Percentiles rank a stretch among this genome's conserved stretches.
Conservation (phyloP, 805 yeast genomes). For the Saturnispora silvae region DNA sequence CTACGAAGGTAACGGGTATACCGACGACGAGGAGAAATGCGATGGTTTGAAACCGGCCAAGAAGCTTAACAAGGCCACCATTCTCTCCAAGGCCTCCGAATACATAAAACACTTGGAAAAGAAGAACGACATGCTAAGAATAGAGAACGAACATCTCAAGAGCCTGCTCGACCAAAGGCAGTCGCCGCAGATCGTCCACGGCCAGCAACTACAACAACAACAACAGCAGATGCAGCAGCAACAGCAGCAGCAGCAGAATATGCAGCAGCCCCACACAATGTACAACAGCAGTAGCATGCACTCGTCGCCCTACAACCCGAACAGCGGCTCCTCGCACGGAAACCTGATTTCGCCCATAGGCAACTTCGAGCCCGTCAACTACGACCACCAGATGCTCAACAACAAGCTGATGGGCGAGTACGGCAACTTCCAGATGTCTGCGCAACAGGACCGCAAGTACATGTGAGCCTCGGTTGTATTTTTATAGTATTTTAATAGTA, state of each 20-base stretch:
- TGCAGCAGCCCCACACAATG: too few relatives aligned
- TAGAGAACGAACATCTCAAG: slow-evolving; percentile 36
- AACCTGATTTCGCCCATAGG: slow-evolving; percentile 11
- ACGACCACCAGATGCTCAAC: slow-evolving; percentile 20
- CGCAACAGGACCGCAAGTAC: slow-evolving; percentile 9
- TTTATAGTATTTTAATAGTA: too few relatives aligned
- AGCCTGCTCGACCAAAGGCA: slow-evolving; percentile 10
- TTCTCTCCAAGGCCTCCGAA: slow-evolving; percentile 65
- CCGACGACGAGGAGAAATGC: slow-evolving; percentile 43
- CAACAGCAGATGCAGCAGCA: slow-evolving; percentile 8
- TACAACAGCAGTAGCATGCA: slow-evolving; percentile 11
- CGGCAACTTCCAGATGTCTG: too few relatives aligned
- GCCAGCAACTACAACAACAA: slow-evolving; percentile 7
- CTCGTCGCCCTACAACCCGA: slow-evolving; percentile 12
- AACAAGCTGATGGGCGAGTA: slow-evolving; percentile 52
- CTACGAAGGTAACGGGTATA: slow-evolving; percentile 42
- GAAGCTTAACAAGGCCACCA: slow-evolving; percentile 69
- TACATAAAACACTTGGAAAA: slow-evolving; percentile 63
- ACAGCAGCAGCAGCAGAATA: slow-evolving; percentile 4
- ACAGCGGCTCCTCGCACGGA: slow-evolving; percentile 10
- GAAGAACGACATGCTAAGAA: slow-evolving; percentile 40
- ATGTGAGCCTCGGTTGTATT: too few relatives aligned
- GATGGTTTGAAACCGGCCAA: slow-evolving; percentile 72
- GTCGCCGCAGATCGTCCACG: slow-evolving; percentile 6
- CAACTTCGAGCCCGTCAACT: slow-evolving; percentile 4